Conservation (phyloP, 2,329 filamentous ascomycete species). For the Passalora sequoiae region DNA sequence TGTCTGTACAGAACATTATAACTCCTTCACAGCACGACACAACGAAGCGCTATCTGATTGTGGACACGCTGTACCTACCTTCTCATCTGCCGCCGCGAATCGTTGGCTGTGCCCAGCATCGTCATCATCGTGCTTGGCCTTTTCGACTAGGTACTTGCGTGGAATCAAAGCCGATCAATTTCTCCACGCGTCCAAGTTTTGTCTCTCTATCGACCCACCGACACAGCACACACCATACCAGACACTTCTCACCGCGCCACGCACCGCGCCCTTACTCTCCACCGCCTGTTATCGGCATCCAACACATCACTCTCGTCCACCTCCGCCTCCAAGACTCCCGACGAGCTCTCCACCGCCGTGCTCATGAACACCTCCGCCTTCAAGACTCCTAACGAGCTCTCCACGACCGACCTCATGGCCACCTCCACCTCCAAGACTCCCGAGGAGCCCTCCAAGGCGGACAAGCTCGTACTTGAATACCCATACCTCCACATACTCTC, state of each 20-base stretch:
- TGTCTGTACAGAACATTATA: too few relatives aligned
- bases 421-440: conserved; percentile 8
- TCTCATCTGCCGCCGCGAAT: too few relatives aligned
- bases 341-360: not conserved
- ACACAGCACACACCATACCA: not conserved
- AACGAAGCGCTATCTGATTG: not conserved
- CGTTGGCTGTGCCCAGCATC: too few relatives aligned
- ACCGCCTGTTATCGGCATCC: not conserved
- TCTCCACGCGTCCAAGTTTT: not conserved
- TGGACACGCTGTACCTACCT: not conserved
- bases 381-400: conserved; percentile 1
- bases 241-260: not conserved
- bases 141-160: too few relatives aligned
- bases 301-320: not conserved
- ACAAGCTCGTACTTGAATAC: not conserved
- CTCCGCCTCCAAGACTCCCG: too few relatives aligned
- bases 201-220: not conserved
- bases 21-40: too few relatives aligned
- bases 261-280: not conserved
- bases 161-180: too few relatives aligned
- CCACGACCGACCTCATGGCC: conserved; percentile 2
- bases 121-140: too few relatives aligned
- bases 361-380: conserved; percentile 13
- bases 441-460: conserved; percentile 4
- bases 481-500: too few relatives aligned